These are phyloP conservation scores for Fennellomyces sp. DNA, from an alignment of 371 early-diverging fungal species.

Conservation along the genomic window DNA sequence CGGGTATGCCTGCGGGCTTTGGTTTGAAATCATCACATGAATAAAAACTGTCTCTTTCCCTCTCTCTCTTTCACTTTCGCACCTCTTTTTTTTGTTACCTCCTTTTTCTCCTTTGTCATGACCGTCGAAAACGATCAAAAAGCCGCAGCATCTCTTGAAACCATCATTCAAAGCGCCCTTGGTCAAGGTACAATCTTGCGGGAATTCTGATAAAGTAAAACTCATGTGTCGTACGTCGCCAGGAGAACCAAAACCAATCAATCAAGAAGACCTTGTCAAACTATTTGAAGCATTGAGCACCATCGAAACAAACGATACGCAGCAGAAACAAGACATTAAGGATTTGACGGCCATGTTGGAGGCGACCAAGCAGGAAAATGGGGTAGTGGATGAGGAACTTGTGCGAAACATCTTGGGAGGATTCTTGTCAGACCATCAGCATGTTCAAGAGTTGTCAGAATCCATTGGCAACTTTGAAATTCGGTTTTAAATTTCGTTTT, in stretches of 20 bases:
- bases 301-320: slow-evolving; percentile 9
- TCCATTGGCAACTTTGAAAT: slow-evolving; percentile 24
- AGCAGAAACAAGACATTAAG: slow-evolving; percentile 4
- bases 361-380: slow-evolving; percentile 9
- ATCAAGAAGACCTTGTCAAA: slow-evolving; percentile 15
- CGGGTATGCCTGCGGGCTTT: background rate
- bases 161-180: background rate
- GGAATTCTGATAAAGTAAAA: no score
- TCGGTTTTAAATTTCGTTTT: slow-evolving; percentile 16
- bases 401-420: slow-evolving; percentile 5
- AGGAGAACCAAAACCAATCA: slow-evolving; percentile 8
- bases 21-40: slow-evolving; percentile 8
- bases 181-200: slow-evolving; percentile 6
- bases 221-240: no score
- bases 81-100: background rate
- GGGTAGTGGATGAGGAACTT: slow-evolving; percentile 13
- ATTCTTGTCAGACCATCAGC: slow-evolving; percentile 16
- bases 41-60: slow-evolving; percentile 7
- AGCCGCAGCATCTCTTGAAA: background rate
- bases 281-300: slow-evolving; percentile 13
- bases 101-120: background rate
- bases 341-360: slow-evolving; percentile 11
- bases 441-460: slow-evolving; percentile 15
- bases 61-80: slow-evolving; percentile 4
- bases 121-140: background rate